Conservation (phyloP, 768 basidiomycete species). For the Collybiopsis confluens region DNA sequence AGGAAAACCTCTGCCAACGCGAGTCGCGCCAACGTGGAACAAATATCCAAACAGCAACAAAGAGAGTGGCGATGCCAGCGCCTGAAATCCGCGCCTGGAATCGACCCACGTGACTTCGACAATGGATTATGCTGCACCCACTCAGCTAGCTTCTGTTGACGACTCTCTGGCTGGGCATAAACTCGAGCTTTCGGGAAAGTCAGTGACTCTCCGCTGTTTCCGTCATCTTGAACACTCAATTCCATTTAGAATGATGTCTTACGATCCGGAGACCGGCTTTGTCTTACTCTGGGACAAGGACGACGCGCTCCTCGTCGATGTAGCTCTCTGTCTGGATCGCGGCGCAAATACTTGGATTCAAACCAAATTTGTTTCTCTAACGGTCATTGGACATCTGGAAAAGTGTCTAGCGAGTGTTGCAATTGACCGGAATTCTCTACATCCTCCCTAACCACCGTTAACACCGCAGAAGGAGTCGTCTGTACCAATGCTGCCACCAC, state of each 20-base stretch:
- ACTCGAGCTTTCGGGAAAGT: constrained; percentile 59
- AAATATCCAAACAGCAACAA: too few species aligned
- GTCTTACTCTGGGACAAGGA: constrained; percentile 47
- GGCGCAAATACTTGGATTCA: constrained; percentile 40
- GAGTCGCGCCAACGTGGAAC: too few species aligned
- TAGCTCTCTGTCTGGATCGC: constrained; percentile 44
- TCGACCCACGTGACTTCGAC: background rate
- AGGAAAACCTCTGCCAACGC: background rate
- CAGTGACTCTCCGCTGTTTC: constrained; percentile 14
- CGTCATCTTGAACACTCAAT: constrained; percentile 9
- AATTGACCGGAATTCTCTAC: constrained; percentile 30
- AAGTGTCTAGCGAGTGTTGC: constrained; percentile 15
- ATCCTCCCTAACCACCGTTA: background rate
- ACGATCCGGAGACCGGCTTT: constrained; percentile 45
- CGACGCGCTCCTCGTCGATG: constrained; percentile 54
- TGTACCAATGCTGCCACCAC: constrained; percentile 39
- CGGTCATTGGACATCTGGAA: constrained; percentile 60
- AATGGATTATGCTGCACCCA: constrained; percentile 48
- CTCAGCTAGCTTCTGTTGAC: constrained; percentile 36
- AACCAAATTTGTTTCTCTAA: constrained; percentile 47
- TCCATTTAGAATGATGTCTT: constrained; percentile 47
- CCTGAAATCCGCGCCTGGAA: background rate
- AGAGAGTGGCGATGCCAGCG: background rate
- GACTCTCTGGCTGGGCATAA: constrained; percentile 42
- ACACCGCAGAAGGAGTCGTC: constrained; percentile 31